These are phyloP conservation scores for Colletotrichum agaves DNA, from an alignment of 2,329 filamentous ascomycete species.

Conservation along the genomic window DNA sequence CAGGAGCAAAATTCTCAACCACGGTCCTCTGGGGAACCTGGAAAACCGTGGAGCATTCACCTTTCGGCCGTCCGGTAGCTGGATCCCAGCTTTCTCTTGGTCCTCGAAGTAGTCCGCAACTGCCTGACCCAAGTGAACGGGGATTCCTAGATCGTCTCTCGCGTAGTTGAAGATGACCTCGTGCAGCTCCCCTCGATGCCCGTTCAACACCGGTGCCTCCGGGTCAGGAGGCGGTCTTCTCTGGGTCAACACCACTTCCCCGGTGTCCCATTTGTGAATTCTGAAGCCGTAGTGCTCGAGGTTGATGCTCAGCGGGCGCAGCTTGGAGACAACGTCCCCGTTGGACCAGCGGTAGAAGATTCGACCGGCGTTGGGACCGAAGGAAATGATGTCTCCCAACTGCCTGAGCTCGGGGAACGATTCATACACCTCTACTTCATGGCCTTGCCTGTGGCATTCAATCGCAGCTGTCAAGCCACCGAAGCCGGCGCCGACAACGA, in stretches of 20 bases:
- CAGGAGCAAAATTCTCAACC: background rate
- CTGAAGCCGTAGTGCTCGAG: constrained; percentile 62
- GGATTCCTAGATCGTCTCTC: constrained; percentile 50
- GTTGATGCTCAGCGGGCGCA: background rate
- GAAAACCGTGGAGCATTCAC: background rate
- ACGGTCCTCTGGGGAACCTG: too few relatives aligned
- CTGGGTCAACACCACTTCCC: constrained; percentile 60
- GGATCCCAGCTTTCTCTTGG: background rate
- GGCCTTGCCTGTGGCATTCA: constrained; percentile 70
- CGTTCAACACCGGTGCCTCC: constrained; percentile 67
- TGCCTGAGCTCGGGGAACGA: constrained; percentile 66
- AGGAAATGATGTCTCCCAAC: constrained; percentile 66
- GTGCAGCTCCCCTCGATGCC: constrained; percentile 70
- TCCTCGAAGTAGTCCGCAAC: background rate
- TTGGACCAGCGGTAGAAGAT: constrained; percentile 69
- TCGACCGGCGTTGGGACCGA: constrained; percentile 68
- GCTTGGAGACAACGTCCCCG: constrained; percentile 51
- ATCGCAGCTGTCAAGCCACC: constrained; percentile 68
- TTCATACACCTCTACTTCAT: constrained; percentile 68
- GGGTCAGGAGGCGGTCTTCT: constrained; percentile 53
- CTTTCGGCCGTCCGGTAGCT: background rate
- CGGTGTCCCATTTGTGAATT: constrained; percentile 68
- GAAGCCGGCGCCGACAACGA: background rate
- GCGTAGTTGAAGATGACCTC: constrained; percentile 68
- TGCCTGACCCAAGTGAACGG: background rate